These are phyloP conservation scores for Curvularia hawaiiensis DNA, from an alignment of 2,329 filamentous ascomycete species.

Conservation along the genomic window DNA sequence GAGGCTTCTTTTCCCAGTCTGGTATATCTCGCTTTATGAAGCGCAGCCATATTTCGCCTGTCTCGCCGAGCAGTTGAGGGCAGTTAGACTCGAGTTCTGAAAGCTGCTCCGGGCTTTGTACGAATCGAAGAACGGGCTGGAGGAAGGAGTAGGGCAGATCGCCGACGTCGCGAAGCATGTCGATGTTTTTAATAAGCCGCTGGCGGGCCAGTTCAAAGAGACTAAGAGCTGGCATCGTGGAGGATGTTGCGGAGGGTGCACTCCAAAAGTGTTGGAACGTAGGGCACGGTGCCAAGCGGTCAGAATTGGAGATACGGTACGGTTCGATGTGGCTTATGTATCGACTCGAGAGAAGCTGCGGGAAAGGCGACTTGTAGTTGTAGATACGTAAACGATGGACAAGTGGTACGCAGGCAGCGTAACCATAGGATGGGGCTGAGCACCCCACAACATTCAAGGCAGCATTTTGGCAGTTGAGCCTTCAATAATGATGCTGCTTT, in stretches of 20 bases:
- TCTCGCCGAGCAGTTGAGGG: constrained; percentile 74
- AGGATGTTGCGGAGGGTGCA: not conserved
- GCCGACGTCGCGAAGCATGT: constrained; percentile 69
- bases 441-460: constrained; percentile 11
- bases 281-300: not conserved
- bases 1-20: constrained; percentile 65
- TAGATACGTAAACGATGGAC: constrained; percentile 13
- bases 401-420: constrained; percentile 7
- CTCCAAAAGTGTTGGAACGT: not conserved
- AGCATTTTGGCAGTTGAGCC: constrained; percentile 7
- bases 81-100: constrained; percentile 72
- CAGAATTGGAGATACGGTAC: not conserved
- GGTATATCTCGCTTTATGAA: constrained; percentile 82
- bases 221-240: constrained; percentile 43
- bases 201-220: constrained; percentile 49
- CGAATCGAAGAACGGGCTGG: constrained; percentile 69
- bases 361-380: constrained; percentile 1
- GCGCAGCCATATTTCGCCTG: constrained; percentile 75
- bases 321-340: not conserved
- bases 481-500: not conserved
- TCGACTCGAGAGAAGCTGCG: constrained; percentile 4
- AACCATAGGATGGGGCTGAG: constrained; percentile 8
- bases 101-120: constrained; percentile 77
- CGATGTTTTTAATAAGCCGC: constrained; percentile 49
- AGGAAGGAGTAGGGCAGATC: constrained; percentile 71